Evolutionary conservation across 192 early-diverging fungal species (phyloP), one percentile per base, ranked within the genome.

Genomic region (Jimgerdemannia flammicorona): DNA sequence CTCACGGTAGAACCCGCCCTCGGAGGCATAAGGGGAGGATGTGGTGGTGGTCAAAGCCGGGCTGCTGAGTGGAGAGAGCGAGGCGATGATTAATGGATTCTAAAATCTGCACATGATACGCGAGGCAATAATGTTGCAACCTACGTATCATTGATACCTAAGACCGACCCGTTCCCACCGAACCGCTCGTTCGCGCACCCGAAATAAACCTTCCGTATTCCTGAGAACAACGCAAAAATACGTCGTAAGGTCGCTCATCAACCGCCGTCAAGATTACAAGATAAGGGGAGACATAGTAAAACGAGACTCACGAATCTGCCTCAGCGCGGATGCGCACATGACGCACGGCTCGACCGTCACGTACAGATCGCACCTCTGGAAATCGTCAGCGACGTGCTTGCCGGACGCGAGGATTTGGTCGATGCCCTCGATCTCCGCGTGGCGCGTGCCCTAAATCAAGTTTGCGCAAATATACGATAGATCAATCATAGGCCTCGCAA

Each of bases 331-430:
- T 0, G 95, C 96, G 71, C 97, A 99, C 98, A 98, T 99, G 4
- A 99, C 85, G 79, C 98, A 99, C 1, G 98, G 97, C 80, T 98
- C 98, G 0, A 99, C 95, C 0, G 98, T 97, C 17, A 99, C 98
- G 80, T 98, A 99, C 39, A 99, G 83, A 59, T 90, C 91, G 39
- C 87, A 88, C 49, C 76, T 4, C 4, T 42, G n/a, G 70, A 93
- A 91, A 0, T 87, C 73, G 20, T 82, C 76, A 6, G 83, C 70
- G 29, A 75, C 72, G 44, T 74, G 82, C 44, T 75, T 70, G 69
- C 82, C 29, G 41, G 81, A 72, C 4, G 68, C 69, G 72, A 75
- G 85, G 79, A 99, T 93, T 49, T 87, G 79, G 78, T 98, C 94
- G 29, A 98, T 96, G 0, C 95, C 98, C 41, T 91, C 95, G 42